Conservation (phyloP, 2,329 filamentous ascomycete genomes). For the Sporothrix inflata region DNA sequence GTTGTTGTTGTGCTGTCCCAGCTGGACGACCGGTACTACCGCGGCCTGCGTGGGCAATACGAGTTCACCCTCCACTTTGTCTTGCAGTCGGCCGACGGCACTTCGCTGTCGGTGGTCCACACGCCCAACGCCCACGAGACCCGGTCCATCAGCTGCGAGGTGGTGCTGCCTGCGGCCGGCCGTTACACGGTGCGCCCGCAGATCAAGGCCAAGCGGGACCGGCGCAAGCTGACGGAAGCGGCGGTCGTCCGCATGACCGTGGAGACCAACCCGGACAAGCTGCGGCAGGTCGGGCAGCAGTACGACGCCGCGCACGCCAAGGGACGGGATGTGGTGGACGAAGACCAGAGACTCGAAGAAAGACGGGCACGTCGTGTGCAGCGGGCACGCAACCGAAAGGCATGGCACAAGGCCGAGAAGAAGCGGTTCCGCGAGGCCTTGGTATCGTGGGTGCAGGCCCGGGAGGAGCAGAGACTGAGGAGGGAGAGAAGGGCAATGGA, state of each 20-base stretch:
- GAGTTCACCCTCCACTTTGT: conserved; percentile 49
- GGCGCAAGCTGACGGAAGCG: conserved; percentile 55
- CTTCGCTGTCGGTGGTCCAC: conserved; percentile 39
- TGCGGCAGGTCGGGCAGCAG: conserved; percentile 61
- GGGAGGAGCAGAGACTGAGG: conserved; percentile 16
- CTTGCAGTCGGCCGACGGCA: background rate
- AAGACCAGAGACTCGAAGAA: conserved; percentile 28
- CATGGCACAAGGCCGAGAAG: conserved; percentile 21
- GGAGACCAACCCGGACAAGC: conserved; percentile 61
- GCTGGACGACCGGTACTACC: conserved; percentile 52
- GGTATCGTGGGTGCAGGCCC: conserved; percentile 13
- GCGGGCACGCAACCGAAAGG: background rate
- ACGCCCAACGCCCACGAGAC: conserved; percentile 36
- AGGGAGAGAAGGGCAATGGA: conserved; percentile 35
- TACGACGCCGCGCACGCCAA: conserved; percentile 63
- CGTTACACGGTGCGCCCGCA: conserved; percentile 71
- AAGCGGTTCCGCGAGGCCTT: conserved; percentile 13
- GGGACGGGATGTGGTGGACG: conserved; percentile 28
- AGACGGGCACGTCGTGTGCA: conserved; percentile 2
- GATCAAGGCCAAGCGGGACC: conserved; percentile 58
- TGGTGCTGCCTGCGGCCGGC: conserved; percentile 67
- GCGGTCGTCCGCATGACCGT: conserved; percentile 58
- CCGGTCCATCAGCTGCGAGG: conserved; percentile 70
- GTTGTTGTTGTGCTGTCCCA: conserved; percentile 51
- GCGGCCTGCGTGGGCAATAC: conserved; percentile 51